These are phyloP conservation scores for Aegilops tauschii DNA, from an alignment of 176 grass and related monocot genomes.

Conservation along the genomic window DNA sequence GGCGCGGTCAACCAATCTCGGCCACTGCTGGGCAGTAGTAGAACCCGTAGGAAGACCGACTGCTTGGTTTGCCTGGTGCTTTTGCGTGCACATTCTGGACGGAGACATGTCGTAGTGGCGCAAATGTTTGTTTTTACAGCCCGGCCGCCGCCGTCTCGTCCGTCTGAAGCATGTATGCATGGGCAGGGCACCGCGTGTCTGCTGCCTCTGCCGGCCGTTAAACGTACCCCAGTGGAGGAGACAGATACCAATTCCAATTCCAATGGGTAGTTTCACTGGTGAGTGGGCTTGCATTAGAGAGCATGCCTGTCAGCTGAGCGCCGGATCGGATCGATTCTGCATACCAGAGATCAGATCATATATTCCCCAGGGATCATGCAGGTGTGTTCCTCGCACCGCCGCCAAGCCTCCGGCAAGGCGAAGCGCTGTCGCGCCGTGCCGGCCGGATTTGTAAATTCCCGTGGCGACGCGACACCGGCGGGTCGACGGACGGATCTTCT, in stretches of 20 bases:
- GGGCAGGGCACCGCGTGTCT: conserved; percentile 4
- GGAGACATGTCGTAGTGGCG: conserved; percentile 41
- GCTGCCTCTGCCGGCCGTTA: neutral
- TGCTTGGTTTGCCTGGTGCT: neutral
- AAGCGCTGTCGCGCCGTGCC: neutral
- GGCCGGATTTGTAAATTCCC: neutral
- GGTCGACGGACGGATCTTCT: neutral
- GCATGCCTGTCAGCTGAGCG: too few relatives aligned
- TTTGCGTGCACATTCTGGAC: conserved; percentile 32
- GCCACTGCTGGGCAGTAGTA: conserved; percentile 6
- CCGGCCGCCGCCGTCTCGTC: conserved; percentile 3
- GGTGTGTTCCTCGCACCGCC: neutral
- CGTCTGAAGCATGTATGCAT: neutral
- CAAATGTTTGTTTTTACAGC: conserved; percentile 34
- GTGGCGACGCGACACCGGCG: neutral
- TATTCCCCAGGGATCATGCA: neutral
- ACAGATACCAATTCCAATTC: too few relatives aligned
- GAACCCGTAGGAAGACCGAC: conserved; percentile 53
- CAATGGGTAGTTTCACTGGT: too few relatives aligned
- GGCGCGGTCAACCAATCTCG: conserved; percentile 55
- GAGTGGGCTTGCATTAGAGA: too few relatives aligned
- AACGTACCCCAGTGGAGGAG: neutral
- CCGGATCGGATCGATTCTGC: neutral
- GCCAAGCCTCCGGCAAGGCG: neutral
- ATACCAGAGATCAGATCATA: neutral